Percentiles rank a stretch among this genome's conserved stretches.
These are phyloP conservation scores for Coemansia sp. DNA, from an alignment of 192 early-diverging fungal genomes.

Conservation along the genomic window DNA sequence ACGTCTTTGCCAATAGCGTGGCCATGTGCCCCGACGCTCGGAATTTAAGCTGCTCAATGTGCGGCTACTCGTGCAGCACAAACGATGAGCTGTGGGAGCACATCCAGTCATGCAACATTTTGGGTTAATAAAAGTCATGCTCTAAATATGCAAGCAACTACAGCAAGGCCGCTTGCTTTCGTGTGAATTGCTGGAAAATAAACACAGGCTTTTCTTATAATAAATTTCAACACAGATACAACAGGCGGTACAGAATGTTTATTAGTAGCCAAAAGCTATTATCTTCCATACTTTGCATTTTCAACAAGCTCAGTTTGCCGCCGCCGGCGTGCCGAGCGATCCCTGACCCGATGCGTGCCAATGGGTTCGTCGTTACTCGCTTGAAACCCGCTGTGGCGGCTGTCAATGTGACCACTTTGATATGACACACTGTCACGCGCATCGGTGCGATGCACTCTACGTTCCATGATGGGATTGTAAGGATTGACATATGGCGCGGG, in stretches of 20 bases:
- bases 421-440: neutral
- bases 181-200: neutral
- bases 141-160: neutral
- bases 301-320: conserved; percentile 18
- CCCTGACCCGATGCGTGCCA: conserved; percentile 8
- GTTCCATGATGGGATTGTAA: neutral
- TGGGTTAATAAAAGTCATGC: conserved; percentile 13
- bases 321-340: conserved; percentile 15
- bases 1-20: neutral
- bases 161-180: neutral
- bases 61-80: conserved; percentile 35
- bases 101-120: conserved; percentile 47
- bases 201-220: neutral
- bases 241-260: neutral
- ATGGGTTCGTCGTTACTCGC: neutral
- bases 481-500: conserved; percentile 12
- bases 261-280: neutral
- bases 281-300: conserved; percentile 11
- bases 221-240: neutral
- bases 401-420: neutral
- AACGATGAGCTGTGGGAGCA: conserved; percentile 54
- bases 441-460: neutral
- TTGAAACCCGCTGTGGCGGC: neutral
- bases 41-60: conserved; percentile 39
- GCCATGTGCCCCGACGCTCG: conserved; percentile 7